Percentiles rank a stretch among this genome's conserved stretches.
phyloP scores from a whole-genome alignment of 352 stramenopile species.

The Phytopythium sindhum region DNA sequence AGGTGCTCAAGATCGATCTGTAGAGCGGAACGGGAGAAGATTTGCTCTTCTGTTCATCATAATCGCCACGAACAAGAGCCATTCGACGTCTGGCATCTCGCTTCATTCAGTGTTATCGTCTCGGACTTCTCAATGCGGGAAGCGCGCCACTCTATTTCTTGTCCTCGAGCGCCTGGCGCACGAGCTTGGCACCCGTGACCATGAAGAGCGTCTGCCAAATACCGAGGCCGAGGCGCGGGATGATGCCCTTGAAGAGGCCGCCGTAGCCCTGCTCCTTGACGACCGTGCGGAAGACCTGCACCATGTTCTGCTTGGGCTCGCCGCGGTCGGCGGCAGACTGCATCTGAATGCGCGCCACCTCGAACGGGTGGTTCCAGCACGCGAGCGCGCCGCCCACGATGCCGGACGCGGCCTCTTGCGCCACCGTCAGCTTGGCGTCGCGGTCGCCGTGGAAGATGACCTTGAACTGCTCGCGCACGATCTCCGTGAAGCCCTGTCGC shows the following conservation, averaged over 20 bases:
- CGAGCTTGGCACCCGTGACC: conserved; percentile 89
- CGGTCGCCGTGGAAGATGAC: conserved; percentile 77
- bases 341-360: conserved; percentile 92
- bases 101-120: background rate
- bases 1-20: conserved; percentile 56
- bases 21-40: conserved; percentile 11
- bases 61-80: background rate
- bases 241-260: conserved; percentile 90
- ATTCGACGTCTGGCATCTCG: background rate
- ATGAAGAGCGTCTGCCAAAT: conserved; percentile 93
- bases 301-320: conserved; percentile 88
- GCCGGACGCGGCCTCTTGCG: conserved; percentile 80
- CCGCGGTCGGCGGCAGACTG: conserved; percentile 85
- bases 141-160: conserved; percentile 25
- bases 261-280: conserved; percentile 78
- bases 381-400: conserved; percentile 84
- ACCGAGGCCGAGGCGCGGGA: conserved; percentile 78
- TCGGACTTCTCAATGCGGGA: background rate
- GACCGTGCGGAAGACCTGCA: conserved; percentile 86
- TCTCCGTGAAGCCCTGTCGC: conserved; percentile 88
- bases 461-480: conserved; percentile 84
- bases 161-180: conserved; percentile 81
- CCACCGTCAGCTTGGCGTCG: conserved; percentile 86
- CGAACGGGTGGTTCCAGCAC: conserved; percentile 92
- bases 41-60: too few relatives aligned